These are phyloP conservation scores for Globisporangium iwayamae DNA, from an alignment of 352 stramenopile genomes.

Conservation along the genomic window DNA sequence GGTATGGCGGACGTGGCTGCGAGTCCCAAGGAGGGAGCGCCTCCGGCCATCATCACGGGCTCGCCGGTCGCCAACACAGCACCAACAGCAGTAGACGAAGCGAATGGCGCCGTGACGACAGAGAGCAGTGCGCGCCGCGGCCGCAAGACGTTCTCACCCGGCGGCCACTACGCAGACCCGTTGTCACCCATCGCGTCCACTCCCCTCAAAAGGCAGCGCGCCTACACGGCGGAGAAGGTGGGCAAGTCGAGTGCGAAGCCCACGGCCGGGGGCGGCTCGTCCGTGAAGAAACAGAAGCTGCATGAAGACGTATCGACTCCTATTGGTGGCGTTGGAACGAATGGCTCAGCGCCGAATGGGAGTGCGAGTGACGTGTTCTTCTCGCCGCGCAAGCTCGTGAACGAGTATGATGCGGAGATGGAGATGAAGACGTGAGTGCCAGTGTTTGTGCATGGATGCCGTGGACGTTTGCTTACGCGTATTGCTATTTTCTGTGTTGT, in stretches of 20 bases:
- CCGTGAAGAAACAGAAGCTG: conserved; percentile 20
- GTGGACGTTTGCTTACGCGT: neutral
- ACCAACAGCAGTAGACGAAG: conserved; percentile 16
- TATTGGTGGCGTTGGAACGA: neutral
- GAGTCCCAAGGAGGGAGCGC: neutral
- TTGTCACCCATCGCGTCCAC: conserved; percentile 82
- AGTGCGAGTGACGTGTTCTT: conserved; percentile 26
- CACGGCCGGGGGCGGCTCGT: conserved; percentile 18
- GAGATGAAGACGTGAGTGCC: conserved; percentile 11
- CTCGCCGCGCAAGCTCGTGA: conserved; percentile 57
- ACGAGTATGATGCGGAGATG: conserved; percentile 44
- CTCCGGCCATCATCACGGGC: conserved; percentile 17
- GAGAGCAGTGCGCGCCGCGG: conserved; percentile 3
- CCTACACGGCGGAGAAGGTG: conserved; percentile 40
- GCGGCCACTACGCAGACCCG: conserved; percentile 73
- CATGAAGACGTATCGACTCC: neutral
- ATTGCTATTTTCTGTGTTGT: neutral
- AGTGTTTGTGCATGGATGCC: neutral
- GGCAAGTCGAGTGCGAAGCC: conserved; percentile 40
- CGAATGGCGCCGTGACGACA: conserved; percentile 7
- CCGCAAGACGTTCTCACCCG: conserved; percentile 16
- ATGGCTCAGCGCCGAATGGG: conserved; percentile 22
- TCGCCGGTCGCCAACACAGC: conserved; percentile 12
- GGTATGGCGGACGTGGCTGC: conserved; percentile 15
- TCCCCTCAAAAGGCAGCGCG: conserved; percentile 72